phyloP scores from a whole-genome alignment of 2,329 filamentous ascomycete species.

The Nemania sp. region DNA sequence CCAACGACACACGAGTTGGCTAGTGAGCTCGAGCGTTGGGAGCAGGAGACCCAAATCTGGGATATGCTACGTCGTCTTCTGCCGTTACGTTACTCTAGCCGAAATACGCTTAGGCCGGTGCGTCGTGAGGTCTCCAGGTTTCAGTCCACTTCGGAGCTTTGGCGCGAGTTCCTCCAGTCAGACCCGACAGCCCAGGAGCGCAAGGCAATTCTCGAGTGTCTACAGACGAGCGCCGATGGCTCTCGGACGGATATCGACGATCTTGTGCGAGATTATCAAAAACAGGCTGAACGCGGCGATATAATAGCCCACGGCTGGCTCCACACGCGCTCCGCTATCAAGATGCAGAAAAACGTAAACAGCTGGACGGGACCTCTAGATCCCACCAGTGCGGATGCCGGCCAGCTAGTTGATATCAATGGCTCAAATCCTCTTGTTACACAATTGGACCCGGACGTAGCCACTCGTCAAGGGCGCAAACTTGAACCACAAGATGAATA shows the following conservation, averaged over 20 bases:
- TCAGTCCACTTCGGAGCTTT: conserved; percentile 56
- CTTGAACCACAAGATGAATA: conserved; percentile 87
- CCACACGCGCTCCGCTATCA: conserved; percentile 90
- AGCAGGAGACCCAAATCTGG: conserved; percentile 92
- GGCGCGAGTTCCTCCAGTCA: conserved; percentile 78
- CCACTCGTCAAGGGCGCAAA: conserved; percentile 79
- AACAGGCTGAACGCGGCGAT: conserved; percentile 81
- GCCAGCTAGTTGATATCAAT: conserved; percentile 68
- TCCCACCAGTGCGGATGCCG: conserved; percentile 68
- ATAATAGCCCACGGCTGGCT: conserved; percentile 91
- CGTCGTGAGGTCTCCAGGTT: conserved; percentile 50
- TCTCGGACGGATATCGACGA: conserved; percentile 78
- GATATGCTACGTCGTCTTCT: conserved; percentile 82
- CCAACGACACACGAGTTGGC: conserved; percentile 45
- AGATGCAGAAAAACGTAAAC: conserved; percentile 85
- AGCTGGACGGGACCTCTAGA: conserved; percentile 75
- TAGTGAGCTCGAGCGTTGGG: conserved; percentile 72
- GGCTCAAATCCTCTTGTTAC: conserved; percentile 77
- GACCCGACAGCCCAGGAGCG: conserved; percentile 83
- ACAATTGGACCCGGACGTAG: conserved; percentile 91
- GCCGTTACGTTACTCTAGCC: conserved; percentile 71
- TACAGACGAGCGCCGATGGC: conserved; percentile 78
- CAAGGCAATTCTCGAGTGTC: conserved; percentile 84
- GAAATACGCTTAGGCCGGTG: conserved; percentile 51
- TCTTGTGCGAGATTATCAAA: conserved; percentile 80